phyloP scores from a whole-genome alignment of 2,329 filamentous ascomycete species.

The Stromatinia cepivora region DNA sequence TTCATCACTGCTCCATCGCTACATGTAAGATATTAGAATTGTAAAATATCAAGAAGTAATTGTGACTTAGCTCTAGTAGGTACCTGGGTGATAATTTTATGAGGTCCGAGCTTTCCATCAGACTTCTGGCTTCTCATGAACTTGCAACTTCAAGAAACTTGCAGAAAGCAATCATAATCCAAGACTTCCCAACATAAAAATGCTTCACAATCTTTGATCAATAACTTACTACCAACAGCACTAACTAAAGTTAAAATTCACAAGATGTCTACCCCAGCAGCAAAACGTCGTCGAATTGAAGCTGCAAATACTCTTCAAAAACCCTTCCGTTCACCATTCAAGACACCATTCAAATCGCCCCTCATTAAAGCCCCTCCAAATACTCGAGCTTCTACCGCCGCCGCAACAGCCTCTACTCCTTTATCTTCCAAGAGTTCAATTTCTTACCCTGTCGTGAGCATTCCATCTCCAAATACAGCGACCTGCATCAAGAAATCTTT shows the following conservation, averaged over 20 bases:
- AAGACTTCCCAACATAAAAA: conserved; percentile 2
- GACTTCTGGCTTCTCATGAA: background rate
- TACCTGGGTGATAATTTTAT: no score
- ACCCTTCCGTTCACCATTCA: conserved; percentile 72
- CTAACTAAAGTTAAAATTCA: conserved; percentile 28
- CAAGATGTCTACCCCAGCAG: conserved; percentile 51
- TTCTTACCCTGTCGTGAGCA: conserved; percentile 17
- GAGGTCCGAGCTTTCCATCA: background rate
- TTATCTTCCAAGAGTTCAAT: conserved; percentile 15
- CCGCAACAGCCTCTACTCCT: conserved; percentile 19
- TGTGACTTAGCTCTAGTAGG: no score
- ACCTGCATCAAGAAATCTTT: conserved; percentile 31
- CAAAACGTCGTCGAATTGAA: conserved; percentile 65
- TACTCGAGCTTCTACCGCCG: conserved; percentile 26
- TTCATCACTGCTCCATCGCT: conserved; percentile 15
- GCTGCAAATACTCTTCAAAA: conserved; percentile 61
- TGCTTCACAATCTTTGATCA: conserved; percentile 33
- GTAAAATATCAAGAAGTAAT: background rate
- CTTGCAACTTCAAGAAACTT: background rate
- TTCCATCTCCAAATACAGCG: conserved; percentile 18
- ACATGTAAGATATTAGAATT: conserved; percentile 3
- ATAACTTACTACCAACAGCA: conserved; percentile 35
- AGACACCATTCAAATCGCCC: conserved; percentile 44
- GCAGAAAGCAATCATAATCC: background rate
- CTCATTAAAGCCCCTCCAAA: conserved; percentile 24